Base-by-base conservation (phyloP, 1,284 basidiomycete genomes). In the Caloboletus firmus region DNA sequence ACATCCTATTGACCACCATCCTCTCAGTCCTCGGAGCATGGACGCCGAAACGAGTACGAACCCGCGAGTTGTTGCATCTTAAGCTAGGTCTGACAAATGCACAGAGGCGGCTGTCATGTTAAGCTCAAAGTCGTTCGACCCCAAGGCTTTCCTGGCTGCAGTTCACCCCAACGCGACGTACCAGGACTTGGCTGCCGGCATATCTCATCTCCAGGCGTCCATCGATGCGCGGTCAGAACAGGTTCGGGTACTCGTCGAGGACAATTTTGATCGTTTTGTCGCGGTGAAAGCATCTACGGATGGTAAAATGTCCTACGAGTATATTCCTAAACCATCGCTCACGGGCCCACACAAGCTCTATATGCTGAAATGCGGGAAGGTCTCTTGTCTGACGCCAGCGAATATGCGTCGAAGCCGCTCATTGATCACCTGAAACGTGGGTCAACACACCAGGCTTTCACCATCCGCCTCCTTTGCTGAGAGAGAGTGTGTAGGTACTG, bases 241-340 rank as follows among this genome's bases (percentile, higher is more conserved):
- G 24, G 89, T 99, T 56, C 83, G 95, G 48, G 86, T 97, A 24
- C 80, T 99, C 40, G 97, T 99, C 22, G 94, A 98, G 72, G 93
- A 98, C 65, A 98, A 98, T 73, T 98, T 99, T 75, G 95, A 99
- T 74, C 81, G 94, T 24, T 99, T 99, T 67, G 96, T 99, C 12
- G 91, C 93, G 5, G 96, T 99, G 57, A 99, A 99, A 68, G 93
- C 93, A 15, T 93, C 92, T 12, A 96, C 92, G 11, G 96, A 98
- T 74, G 92, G 95, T 93, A 68, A 45, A 17, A 4, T 59, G 81
- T 66, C 8, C n/a, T 22, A 20, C 24, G 39, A 37, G 20, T 52
- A 12, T 51, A 34, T 39, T 20, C 9, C 30, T 36, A 12, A 22
- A 34, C 26, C 4, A 45, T 55, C 51, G 43, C 57, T 59, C 51